These are phyloP conservation scores for Cladophialophora psammophila DNA, from an alignment of 2,329 filamentous ascomycete genomes.

Conservation along the genomic window DNA sequence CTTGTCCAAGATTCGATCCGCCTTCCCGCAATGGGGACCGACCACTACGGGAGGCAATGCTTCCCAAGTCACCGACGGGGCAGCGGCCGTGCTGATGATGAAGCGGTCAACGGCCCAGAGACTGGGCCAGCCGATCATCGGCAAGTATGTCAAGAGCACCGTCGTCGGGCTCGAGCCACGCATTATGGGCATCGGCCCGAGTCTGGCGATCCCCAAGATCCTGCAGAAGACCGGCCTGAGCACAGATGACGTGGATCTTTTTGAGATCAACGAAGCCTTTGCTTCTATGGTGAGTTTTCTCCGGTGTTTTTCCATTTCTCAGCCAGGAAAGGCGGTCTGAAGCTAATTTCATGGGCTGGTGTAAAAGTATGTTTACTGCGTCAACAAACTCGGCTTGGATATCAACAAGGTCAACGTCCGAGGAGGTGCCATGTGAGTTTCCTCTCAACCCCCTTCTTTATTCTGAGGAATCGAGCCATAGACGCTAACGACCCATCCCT, in stretches of 20 bases:
- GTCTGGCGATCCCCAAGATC: constrained; percentile 92
- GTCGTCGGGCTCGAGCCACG: constrained; percentile 87
- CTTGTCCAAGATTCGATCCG: constrained; percentile 84
- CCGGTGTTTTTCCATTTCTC: background rate
- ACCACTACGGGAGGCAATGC: constrained; percentile 96
- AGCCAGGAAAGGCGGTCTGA: background rate
- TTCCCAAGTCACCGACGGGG: constrained; percentile 92
- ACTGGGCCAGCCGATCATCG: constrained; percentile 87
- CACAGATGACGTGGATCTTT: constrained; percentile 93
- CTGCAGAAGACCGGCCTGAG: constrained; percentile 84
- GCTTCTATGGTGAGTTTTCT: constrained; percentile 66
- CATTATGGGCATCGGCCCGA: constrained; percentile 96
- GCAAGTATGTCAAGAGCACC: constrained; percentile 91
- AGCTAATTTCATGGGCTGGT: background rate
- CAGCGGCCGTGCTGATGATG: constrained; percentile 94
- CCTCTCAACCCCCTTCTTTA: constrained; percentile 72
- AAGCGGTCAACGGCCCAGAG: constrained; percentile 87
- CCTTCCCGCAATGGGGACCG: constrained; percentile 83
- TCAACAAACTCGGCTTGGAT: constrained; percentile 83
- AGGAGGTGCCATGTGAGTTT: constrained; percentile 77
- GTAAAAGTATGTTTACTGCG: constrained; percentile 86
- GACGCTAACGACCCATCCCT: constrained; percentile 56
- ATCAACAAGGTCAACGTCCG: constrained; percentile 94
- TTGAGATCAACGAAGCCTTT: constrained; percentile 99
- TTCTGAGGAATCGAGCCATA: background rate